Evolutionary conservation across 2,329 filamentous ascomycete species (phyloP), one percentile per base, ranked within the genome.

Genomic region (Cordyceps cicadae): DNA sequence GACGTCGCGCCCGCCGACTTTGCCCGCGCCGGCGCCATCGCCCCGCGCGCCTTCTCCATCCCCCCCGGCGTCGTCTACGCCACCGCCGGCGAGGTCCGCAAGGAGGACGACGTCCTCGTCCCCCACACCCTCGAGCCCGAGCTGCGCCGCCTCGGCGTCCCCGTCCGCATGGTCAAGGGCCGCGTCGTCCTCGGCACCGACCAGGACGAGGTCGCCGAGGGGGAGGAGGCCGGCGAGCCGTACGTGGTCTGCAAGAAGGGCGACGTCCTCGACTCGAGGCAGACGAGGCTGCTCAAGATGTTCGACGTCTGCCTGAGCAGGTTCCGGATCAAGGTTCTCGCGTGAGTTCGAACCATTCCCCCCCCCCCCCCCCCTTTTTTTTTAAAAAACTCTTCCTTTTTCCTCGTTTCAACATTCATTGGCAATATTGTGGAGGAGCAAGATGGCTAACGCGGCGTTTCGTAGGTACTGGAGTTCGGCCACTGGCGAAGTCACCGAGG

Each of bases 231-330:
- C 49, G 76, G 72, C 50, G 76, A 79, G 60, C 78, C 77, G n/a
- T 95, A 92, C 72, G 81, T 81, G 11, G 86, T 99, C 54, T 97
- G 93, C 77, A 86, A 86, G 69, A 87, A 92, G 74, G 94, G 93
- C 12, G 85, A 97, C 71, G 81, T 86, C 50, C 77, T 99, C 66
- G 92, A 97, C 75, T 92, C 89, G 66, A 84, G 93, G 68, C 94
- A 99, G 81, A 97, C 94, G 61, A 88, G 92, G 65, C 77, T 99
- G 70, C 75, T 99, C 75, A 97, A 97, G 84, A 81, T 96, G 69
- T 97, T 99, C 76, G 88, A 91, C 58, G 85, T 97, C 61, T 90
- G 89, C 64, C 85, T 94, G 76, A 90, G 91, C 62, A 92, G 97
- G 77, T 99, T 99, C 78, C 87, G 82, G 73, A 86, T 99, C 62